phyloP scores from a whole-genome alignment of 1,139 yeast species.

The Yamadazyma triangularis region DNA sequence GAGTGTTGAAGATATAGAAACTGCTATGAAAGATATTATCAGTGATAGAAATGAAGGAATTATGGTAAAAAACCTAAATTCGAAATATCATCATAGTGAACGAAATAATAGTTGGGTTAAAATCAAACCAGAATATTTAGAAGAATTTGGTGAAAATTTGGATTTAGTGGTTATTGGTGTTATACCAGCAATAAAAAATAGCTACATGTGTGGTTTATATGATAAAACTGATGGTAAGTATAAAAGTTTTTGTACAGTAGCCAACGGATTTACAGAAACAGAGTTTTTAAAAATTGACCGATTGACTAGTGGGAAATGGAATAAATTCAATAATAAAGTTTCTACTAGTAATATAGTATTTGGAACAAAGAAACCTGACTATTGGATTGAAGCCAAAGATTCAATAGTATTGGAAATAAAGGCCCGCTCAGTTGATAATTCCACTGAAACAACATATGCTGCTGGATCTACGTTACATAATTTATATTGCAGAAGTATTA shows the following conservation, averaged over 20 bases:
- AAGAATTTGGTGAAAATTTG: constrained; percentile 80
- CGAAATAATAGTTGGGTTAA: constrained; percentile 72
- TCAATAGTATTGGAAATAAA: constrained; percentile 82
- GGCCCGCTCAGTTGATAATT: constrained; percentile 66
- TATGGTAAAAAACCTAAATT: constrained; percentile 61
- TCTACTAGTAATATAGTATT: constrained; percentile 47
- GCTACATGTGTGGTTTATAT: constrained; percentile 70
- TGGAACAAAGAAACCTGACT: constrained; percentile 60
- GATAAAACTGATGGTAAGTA: constrained; percentile 27
- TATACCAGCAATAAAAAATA: constrained; percentile 66
- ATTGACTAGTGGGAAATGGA: constrained; percentile 41
- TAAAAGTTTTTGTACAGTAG: constrained; percentile 71
- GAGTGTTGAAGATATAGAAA: constrained; percentile 49
- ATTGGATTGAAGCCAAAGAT: constrained; percentile 76
- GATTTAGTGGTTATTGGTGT: constrained; percentile 81
- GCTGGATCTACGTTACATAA: constrained; percentile 71
- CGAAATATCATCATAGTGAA: constrained; percentile 57
- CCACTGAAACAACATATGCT: constrained; percentile 47
- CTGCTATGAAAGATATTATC: constrained; percentile 56
- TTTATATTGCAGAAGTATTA: constrained; percentile 63
- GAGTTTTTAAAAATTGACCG: constrained; percentile 60
- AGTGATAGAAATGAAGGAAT: constrained; percentile 75
- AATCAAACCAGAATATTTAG: constrained; percentile 85
- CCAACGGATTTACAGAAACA: constrained; percentile 72
- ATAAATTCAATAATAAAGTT: constrained; percentile 22